phyloP scores from a whole-genome alignment of 2,329 filamentous ascomycete species.

The Ramichloridium luteum region DNA sequence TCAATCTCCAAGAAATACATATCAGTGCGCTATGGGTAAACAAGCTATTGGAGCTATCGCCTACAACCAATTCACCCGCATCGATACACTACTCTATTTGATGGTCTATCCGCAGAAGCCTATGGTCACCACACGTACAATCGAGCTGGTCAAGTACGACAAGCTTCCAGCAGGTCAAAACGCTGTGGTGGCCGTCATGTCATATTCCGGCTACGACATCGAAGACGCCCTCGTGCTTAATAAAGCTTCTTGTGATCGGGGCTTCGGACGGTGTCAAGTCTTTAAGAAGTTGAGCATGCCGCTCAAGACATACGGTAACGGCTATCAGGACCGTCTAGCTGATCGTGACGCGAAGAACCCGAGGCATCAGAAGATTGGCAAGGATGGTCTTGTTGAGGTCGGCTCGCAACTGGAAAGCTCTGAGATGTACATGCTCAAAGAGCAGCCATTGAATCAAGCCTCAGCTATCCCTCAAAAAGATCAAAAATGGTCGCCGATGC shows the following conservation, averaged over 20 bases:
- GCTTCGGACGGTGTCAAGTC: constrained; percentile 95
- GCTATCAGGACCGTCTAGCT: constrained; percentile 51
- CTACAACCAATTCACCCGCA: constrained; percentile 93
- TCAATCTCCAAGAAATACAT: constrained; percentile 95
- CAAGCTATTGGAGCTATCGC: constrained; percentile 98
- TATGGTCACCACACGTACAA: constrained; percentile 94
- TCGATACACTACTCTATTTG: constrained; percentile 90
- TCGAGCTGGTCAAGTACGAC: constrained; percentile 92
- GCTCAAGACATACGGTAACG: constrained; percentile 80
- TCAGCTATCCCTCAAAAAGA: constrained; percentile 24
- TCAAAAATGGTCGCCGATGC: constrained; percentile 21
- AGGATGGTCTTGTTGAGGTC: constrained; percentile 80
- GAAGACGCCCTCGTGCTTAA: constrained; percentile 95
- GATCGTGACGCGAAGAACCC: constrained; percentile 40
- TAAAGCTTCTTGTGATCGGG: constrained; percentile 87
- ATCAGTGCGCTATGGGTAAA: constrained; percentile 99
- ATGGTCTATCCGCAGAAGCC: constrained; percentile 96
- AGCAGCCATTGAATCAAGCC: constrained; percentile 67
- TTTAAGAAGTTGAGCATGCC: constrained; percentile 86
- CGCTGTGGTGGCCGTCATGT: constrained; percentile 97
- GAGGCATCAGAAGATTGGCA: constrained; percentile 58
- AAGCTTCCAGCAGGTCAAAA: constrained; percentile 95
- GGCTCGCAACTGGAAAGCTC: constrained; percentile 66
- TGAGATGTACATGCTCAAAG: constrained; percentile 84
- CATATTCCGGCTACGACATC: constrained; percentile 97